phyloP scores from a whole-genome alignment of 140 eudicot genomes.

The Bidens hawaiensis region DNA sequence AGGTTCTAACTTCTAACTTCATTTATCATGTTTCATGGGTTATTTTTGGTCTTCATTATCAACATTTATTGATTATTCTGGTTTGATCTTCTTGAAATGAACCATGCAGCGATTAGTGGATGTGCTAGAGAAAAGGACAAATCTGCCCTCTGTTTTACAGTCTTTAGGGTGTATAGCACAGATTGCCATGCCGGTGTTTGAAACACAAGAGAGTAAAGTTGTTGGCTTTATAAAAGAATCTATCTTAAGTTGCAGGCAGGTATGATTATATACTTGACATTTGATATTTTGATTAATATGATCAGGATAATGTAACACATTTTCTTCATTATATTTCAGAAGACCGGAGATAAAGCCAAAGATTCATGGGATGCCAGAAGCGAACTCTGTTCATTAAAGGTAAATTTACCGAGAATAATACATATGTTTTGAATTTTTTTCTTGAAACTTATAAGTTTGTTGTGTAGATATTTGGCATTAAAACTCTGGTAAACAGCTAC shows the following conservation, averaged over 20 bases:
- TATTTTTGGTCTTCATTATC: background rate
- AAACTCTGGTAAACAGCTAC: constrained; percentile 88
- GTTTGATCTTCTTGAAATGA: constrained; percentile 17
- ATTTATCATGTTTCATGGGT: background rate
- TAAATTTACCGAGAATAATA: constrained; percentile 23
- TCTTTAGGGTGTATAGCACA: constrained; percentile 95
- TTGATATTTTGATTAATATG: constrained; percentile 12
- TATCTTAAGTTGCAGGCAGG: constrained; percentile 57
- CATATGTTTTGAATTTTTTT: background rate
- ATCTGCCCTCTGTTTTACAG: constrained; percentile 89
- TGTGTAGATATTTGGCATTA: constrained; percentile 75
- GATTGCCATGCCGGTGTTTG: constrained; percentile 93
- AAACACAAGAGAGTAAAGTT: constrained; percentile 88
- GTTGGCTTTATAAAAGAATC: constrained; percentile 58
- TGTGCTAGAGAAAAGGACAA: constrained; percentile 68
- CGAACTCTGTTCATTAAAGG: constrained; percentile 83
- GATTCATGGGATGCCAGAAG: constrained; percentile 73
- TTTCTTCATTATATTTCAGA: constrained; percentile 45
- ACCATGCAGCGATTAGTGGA: constrained; percentile 78
- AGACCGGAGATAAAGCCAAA: constrained; percentile 38
- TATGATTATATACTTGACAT: constrained; percentile 35
- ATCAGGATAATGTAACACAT: background rate
- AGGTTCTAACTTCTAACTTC: constrained; percentile 57
- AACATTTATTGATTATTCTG: constrained; percentile 1
- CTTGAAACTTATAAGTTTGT: constrained; percentile 6